Base-by-base conservation (phyloP, 345 rosid genomes). In the Eutrema yunnanense region DNA sequence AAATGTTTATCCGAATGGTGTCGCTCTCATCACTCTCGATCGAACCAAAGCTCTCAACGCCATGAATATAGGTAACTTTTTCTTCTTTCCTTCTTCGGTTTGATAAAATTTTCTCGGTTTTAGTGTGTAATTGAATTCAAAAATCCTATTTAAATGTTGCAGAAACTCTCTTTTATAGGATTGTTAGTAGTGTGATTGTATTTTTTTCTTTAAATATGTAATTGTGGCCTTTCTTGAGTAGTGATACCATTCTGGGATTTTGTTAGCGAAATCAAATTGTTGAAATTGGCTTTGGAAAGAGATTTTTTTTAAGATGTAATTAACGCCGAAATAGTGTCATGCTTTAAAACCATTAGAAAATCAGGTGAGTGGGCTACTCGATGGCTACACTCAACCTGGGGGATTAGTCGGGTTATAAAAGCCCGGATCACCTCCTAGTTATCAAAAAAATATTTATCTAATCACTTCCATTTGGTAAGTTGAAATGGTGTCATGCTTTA, bases 31-130 rank as follows among this genome's bases (percentile, higher is more conserved):
- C 86, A 93, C 96, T 40, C 88, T 90, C 73, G 97, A 90, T 78
- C 97, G 98, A 42, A 88, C 96, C 67, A 88, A 86, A 79, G 92
- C 98, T 64, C 97, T 90, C 78, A 93, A 93, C 79, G 98, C 98
- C 86, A 93, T 93, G 98, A 87, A 82, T 80, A 76, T 86, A 72
- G 98, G 97, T 90, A 5, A 3, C 11, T 2, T 22, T 16, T 5
- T 6, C 22, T 4, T 9, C 0, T n/a, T 6, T 29, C 5, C 43
- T 40, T 40, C 43, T n/a, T n/a, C n/a, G n/a, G n/a, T n/a, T 32
- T 56, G 44, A 41, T 41, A 9, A 41, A 41, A 2, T 41, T 41
- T 41, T 41, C 13, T 4, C 12, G 12, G 9, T 3, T 34, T 30
- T 33, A 47, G 0, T 9, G 3, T 69, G 8, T 8, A 36, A 8